Conservation (phyloP, 768 basidiomycete genomes). For the Sarcodon sp. region DNA sequence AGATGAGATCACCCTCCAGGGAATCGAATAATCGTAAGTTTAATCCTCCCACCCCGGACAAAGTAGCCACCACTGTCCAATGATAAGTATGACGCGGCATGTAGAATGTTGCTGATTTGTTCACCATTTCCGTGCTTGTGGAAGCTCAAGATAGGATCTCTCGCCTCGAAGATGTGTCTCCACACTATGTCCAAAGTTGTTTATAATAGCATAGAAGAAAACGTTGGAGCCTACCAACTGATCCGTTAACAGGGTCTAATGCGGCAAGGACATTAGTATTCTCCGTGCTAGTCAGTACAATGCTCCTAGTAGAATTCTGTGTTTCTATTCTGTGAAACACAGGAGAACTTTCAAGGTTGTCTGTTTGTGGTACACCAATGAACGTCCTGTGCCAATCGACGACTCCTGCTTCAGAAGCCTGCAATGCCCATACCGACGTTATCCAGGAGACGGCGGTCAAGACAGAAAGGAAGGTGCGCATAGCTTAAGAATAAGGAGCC, state of each 20-base stretch:
- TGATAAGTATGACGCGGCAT: constrained; percentile 1
- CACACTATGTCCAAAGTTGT: constrained; percentile 37
- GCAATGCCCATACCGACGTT: constrained; percentile 31
- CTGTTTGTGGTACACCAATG: constrained; percentile 57
- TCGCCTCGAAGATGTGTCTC: constrained; percentile 64
- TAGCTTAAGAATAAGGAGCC: too few relatives aligned
- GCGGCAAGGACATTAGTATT: constrained; percentile 68
- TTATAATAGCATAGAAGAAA: background rate
- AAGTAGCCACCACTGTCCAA: constrained; percentile 43
- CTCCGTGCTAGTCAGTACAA: constrained; percentile 53
- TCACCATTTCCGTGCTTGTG: constrained; percentile 43
- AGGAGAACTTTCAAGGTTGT: constrained; percentile 40
- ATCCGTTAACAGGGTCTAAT: constrained; percentile 52
- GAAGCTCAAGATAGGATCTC: constrained; percentile 58
- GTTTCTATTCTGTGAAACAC: constrained; percentile 32
- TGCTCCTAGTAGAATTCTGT: constrained; percentile 20
- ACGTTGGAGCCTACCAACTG: constrained; percentile 40
- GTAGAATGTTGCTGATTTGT: background rate
- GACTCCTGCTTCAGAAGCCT: constrained; percentile 65
- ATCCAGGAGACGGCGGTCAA: constrained; percentile 6
- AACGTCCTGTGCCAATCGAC: constrained; percentile 82
- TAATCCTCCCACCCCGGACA: constrained; percentile 68
- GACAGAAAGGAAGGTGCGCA: background rate
- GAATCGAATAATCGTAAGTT: constrained; percentile 58
- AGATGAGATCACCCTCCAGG: constrained; percentile 45